Evolutionary conservation across 768 basidiomycete species (phyloP), one percentile per base, ranked within the genome.

Genomic region (Auricularia heimuer): DNA sequence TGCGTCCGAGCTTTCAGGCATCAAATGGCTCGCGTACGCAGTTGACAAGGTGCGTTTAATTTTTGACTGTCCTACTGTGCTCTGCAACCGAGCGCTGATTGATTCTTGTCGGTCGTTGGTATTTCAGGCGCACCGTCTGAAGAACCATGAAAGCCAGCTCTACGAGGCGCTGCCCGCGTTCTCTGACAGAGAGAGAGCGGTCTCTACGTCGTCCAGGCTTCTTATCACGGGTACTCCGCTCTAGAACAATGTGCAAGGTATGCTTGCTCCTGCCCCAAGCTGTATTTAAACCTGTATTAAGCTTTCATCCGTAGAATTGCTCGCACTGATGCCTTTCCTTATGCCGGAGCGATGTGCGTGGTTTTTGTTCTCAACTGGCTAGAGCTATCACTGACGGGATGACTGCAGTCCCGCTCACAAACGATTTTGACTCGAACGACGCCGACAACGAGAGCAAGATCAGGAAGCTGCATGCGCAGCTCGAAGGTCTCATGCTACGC

Each of bases 201-300:
- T 29, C 24, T 29, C 24, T 29, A 29, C 94, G 56, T 89, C 90
- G 3, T 94, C 90, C 44, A 94, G 96, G 77, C 82, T 99, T 64
- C 85, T 99, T 70, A 98, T 99, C 73, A 99, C 97, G 1, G 97
- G 97, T 16, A 99, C 97, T 2, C 97, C 97, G 33, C 79, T 99
- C 64, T 97, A 99, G 75, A 99, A 99, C 79, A 99, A 97, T 73
- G 96, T 99, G 70, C 97, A 94, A 81, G 95, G 95, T 94, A 29
- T 29, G 24, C 24, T 29, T 29, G 24, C 24, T 29, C 24, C 24
- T 29, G 24, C 24, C 24, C 24, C 24, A 29, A 29, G 24, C 24
- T 29, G 24, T 29, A 21, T 45, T 44, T n/a, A 51, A 47, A 39
- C 66, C 69, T 62, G 51, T 66, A 69, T 51, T 69, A 60, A 54